These are phyloP conservation scores for Fomitopsis betulina DNA, from an alignment of 1,284 basidiomycete genomes.

Conservation along the genomic window DNA sequence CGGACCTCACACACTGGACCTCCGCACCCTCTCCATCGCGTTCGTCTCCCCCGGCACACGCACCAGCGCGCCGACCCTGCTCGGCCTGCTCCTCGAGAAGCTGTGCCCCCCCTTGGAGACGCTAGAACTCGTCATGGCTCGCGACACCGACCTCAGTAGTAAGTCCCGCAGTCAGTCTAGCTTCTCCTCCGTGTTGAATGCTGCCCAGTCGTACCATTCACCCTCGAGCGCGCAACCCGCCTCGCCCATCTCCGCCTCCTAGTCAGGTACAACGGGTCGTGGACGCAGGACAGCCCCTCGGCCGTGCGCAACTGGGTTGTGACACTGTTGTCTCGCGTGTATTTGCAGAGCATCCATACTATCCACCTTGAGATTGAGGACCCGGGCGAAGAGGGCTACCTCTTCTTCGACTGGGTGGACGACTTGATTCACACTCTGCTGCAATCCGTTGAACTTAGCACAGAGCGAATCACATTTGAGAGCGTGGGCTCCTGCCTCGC, in stretches of 20 bases:
- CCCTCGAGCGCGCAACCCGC: background rate
- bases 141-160: background rate
- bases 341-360: background rate
- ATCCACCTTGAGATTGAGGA: background rate
- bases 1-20: background rate
- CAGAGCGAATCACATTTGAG: background rate
- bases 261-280: background rate
- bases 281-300: background rate
- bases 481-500: background rate
- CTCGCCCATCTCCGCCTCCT: background rate
- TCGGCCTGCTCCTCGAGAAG: background rate
- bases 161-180: background rate
- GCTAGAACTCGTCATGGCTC: background rate
- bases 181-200: background rate
- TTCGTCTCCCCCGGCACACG: background rate
- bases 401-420: constrained; percentile 1
- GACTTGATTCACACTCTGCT: background rate
- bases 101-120: background rate
- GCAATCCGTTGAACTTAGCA: background rate
- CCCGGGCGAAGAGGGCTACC: background rate
- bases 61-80: background rate
- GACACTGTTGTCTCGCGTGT: background rate
- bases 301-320: background rate
- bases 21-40: background rate
- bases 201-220: background rate